Percentiles rank a stretch among this genome's conserved stretches.
These are phyloP conservation scores for Chenopodium formosanum DNA, from an alignment of 148 eudicot species.

Conservation along the genomic window DNA sequence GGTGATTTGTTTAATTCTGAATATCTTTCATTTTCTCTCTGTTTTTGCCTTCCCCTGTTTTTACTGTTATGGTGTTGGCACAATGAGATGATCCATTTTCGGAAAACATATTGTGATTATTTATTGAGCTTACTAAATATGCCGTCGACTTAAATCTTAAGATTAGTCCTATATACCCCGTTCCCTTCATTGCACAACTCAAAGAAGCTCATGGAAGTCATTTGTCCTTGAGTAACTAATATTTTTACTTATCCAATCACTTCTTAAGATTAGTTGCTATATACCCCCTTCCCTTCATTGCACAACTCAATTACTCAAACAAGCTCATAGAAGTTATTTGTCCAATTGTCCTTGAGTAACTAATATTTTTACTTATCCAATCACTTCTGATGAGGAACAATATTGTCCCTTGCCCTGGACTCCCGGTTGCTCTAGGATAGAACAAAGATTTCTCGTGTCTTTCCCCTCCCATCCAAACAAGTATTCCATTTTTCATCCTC, in stretches of 20 bases:
- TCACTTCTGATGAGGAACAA: not conserved
- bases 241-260: too few relatives aligned
- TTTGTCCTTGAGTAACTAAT: too few relatives aligned
- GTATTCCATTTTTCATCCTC: too few relatives aligned
- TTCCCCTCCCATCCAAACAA: too few relatives aligned
- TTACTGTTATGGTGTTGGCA: not conserved
- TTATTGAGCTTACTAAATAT: not conserved
- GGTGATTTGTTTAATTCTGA: not conserved
- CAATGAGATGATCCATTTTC: not conserved
- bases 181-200: not conserved
- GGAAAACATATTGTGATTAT: not conserved
- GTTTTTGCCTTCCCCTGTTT: not conserved
- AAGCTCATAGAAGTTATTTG: not conserved
- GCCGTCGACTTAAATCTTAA: not conserved
- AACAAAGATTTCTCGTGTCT: too few relatives aligned
- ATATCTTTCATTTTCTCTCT: not conserved
- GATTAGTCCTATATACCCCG: too few relatives aligned
- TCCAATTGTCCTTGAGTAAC: not conserved
- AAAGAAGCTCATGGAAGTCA: not conserved
- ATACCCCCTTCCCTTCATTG: not conserved
- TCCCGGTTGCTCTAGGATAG: too few relatives aligned
- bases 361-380: not conserved
- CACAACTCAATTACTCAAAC: not conserved
- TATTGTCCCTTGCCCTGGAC: too few relatives aligned
- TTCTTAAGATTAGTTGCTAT: too few relatives aligned